Evolutionary conservation across 805 yeast genomes (phyloP).

Genomic region (Starmerella roubikii): DNA sequence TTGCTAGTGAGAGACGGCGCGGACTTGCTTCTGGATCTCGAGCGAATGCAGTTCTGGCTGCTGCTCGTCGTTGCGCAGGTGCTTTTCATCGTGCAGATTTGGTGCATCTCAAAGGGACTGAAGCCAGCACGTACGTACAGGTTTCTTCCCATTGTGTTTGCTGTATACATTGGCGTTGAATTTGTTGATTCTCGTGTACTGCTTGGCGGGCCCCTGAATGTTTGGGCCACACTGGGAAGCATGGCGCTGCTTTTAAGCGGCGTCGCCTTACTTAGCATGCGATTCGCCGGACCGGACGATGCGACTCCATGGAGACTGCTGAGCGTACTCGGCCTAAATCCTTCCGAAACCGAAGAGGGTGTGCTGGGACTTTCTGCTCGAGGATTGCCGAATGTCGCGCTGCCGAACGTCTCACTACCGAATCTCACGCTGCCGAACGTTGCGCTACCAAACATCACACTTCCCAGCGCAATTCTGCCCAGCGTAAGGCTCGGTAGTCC

Average conservation of each 20-base stretch:
- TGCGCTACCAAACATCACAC: neutral
- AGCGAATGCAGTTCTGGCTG: constrained; percentile 34
- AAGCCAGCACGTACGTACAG: constrained; percentile 58
- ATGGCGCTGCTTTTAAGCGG: constrained; percentile 38
- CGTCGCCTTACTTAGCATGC: constrained; percentile 53
- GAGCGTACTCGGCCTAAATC: too few relatives aligned
- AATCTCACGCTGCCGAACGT: neutral
- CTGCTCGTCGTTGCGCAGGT: constrained; percentile 33
- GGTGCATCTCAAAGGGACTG: constrained; percentile 60
- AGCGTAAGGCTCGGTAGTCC: neutral
- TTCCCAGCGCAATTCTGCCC: neutral
- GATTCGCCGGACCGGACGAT: constrained; percentile 16
- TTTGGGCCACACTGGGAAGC: constrained; percentile 20
- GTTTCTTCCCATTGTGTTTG: constrained; percentile 72
- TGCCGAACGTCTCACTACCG: too few relatives aligned
- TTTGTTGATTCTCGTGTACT: constrained; percentile 52
- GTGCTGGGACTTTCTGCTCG: too few relatives aligned
- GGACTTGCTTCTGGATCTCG: constrained; percentile 28
- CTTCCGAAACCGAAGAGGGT: too few relatives aligned
- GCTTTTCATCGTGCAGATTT: constrained; percentile 59
- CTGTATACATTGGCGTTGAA: constrained; percentile 62
- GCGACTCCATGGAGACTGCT: too few relatives aligned
- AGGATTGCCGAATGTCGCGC: too few relatives aligned
- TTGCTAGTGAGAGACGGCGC: constrained; percentile 37
- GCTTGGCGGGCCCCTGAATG: constrained; percentile 23